Base-by-base conservation (phyloP, 108 stramenopile genomes). In the Skeletonema marinoi region DNA sequence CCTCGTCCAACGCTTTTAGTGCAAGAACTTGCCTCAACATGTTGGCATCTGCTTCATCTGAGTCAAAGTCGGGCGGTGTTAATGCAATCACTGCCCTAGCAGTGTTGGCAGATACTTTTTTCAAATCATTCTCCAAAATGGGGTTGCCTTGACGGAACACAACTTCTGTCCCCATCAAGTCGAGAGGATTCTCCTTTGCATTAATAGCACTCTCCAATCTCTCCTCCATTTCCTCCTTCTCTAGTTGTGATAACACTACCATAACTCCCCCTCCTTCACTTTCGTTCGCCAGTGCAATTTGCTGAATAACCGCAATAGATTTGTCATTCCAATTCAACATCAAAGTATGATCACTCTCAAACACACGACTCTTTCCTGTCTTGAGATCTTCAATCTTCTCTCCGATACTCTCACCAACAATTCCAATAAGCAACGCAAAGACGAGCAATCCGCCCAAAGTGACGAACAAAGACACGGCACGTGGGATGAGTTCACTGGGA, bases 371-470 rank as follows among this genome's bases (percentile, higher is more conserved):
- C 42, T 56, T 38, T 19, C 80, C 80, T 46, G 75, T 67, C 39
- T 72, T 76, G 42, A 81, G 71, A 70, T 81, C 76, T 32, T 81
- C 73, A 31, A 81, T 54, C 21, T 60, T 14, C 11, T 77, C 76
- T 6, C 51, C 58, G 14, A 81, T 64, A 60, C 42, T 39, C 36
- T 81, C 80, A 16, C 75, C 60, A 9, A 81, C 70, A 56, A 81
- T 81, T 30, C 80, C 80, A 11, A 81, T 77, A 32, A 81, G 62
- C 62, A 81, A 35, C 3, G 80, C 80, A 19, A 76, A 77, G 44
- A 81, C 63, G 32, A 81, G 46, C 80, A 81, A 77, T 62, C 80
- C 80, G 30, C 80, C 80, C 30, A 81, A 62, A 13, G 80, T 70
- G 6, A 76, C 33, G 21, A 70, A 5, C 63, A 81, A 51, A 5